Evolutionary conservation across 1,139 yeast genomes (phyloP), one percentile per base, ranked within the genome.

Genomic region (Debaryomyces psychrophilus): DNA sequence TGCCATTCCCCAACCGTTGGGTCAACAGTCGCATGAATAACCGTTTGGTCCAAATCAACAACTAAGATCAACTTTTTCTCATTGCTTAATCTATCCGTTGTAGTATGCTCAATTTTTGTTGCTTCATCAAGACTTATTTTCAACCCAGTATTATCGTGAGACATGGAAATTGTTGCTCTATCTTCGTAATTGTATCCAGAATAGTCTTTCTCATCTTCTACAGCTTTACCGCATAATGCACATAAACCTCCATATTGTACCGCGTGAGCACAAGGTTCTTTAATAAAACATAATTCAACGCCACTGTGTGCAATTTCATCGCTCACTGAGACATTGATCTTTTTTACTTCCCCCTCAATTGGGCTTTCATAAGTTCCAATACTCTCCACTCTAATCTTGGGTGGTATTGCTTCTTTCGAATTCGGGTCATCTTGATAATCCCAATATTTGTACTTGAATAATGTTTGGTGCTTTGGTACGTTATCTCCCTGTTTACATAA

Each of bases 1-100:
- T 89, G 92, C 99, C 99, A 93, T 61, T 90, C 96, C 1, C 95
- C 95, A 31, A 93, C 96, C 0, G 97, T 90, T 1, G 98, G 97
- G 62, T 93, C 99, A 20, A 92, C 97, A 3, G 98, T 93, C 33
- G 98, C 97, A 62, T 93, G 99, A 33, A 93, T 93, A 6, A 93
- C 96, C 0, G 99, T 95, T 66, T 95, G 99, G 69, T 93, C 99
- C 52, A 93, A 75, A 71, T 93, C 99, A 9, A 93, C 99, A 42
- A 93, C 99, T 48, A 93, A 73, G 36, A 93, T 90, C 54, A 93
- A 75, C 60, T 88, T 90, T 50, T 77, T 71, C 47, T 83, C 88
- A 25, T 74, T 65, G 4, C 83, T 66, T 44, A 95, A 74, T 48
- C 87, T 73, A 47, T 76, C 71, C 4, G 89, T 81, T 43, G 93